Evolutionary conservation across 2,329 filamentous ascomycete species (phyloP).

Genomic region (Ophiocordyceps camponoti-leonardi): DNA sequence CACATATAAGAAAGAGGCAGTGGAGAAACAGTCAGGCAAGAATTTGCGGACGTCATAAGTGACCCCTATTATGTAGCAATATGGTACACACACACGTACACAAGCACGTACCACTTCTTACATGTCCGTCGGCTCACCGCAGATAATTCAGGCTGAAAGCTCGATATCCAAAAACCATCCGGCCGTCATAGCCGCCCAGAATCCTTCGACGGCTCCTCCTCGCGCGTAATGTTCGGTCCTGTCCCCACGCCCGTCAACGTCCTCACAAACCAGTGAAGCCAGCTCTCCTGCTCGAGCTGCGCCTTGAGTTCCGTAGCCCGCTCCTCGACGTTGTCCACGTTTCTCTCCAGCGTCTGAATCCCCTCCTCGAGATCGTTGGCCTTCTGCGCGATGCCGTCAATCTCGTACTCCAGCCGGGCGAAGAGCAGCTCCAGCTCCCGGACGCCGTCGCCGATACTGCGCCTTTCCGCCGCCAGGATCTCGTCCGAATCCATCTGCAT

Average conservation of each 20-base stretch:
- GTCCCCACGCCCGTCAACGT: conserved; percentile 43
- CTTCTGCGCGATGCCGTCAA: conserved; percentile 60
- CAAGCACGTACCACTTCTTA: too few species aligned
- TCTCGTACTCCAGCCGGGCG: conserved; percentile 84
- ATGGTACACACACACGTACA: too few species aligned
- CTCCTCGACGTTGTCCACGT: conserved; percentile 55
- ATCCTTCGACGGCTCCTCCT: not conserved
- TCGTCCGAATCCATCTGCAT: conserved; percentile 52
- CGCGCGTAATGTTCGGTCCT: conserved; percentile 34
- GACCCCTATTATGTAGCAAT: too few species aligned
- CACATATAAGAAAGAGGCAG: too few species aligned
- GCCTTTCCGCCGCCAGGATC: conserved; percentile 51
- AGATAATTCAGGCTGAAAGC: not conserved
- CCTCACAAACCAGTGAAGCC: conserved; percentile 46
- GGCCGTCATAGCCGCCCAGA: not conserved
- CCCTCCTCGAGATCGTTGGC: conserved; percentile 79
- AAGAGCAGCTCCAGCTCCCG: conserved; percentile 67
- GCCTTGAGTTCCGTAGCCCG: conserved; percentile 44
- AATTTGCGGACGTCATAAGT: too few species aligned
- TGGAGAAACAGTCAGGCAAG: too few species aligned
- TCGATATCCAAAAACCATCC: not conserved
- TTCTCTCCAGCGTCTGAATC: conserved; percentile 60
- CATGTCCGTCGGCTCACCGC: too few species aligned
- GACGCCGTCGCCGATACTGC: conserved; percentile 49
- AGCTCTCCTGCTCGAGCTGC: conserved; percentile 46